Evolutionary conservation across 2,329 filamentous ascomycete genomes (phyloP), one percentile per base, ranked within the genome.

Genomic region (Colletotrichum sp.): DNA sequence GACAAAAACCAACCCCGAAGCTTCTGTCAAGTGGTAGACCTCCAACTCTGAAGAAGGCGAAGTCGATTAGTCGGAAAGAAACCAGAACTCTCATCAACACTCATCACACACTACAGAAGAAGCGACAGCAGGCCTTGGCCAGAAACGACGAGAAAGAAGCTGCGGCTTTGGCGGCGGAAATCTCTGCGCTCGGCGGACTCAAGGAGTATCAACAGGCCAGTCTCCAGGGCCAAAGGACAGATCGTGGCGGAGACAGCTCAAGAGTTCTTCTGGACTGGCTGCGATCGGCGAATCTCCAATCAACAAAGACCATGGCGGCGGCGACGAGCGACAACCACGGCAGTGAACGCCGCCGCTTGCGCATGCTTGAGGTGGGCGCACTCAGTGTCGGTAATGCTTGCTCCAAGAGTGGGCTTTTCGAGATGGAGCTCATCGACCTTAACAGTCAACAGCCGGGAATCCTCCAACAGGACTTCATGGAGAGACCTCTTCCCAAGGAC

Each of bases 381-480:
- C 87, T 99, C 68, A 98, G 95, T 79, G 94, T 93, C 4, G 90
- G 90, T 52, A 99, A 99, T 83, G 94, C 94, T 16, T 98, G 96
- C 84, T 96, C 96, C 1, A 91, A 88, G 76, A 94, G 93, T 77
- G 89, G 89, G 8, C 82, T 90, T 59, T 94, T 99, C 80, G 88
- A 94, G 43, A 92, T 98, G 80, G 91, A 93, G 77, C 92, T 96
- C 78, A 98, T 99, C 83, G 97, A 99, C 82, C 87, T 99, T 72
- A 95, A 98, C 84, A 97, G 96, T 75, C 95, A 98, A 82, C 93
- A 93, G 63, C 89, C 93, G 2, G 93, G 92, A 1, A 99, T 99
- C 78, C 83, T 93, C 73, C 92, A 98, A 83, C 95, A 98, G 82
- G 95, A 99, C 83, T 99, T 99, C 81, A 98, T 99, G 96, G 87